Evolutionary conservation across 2,329 filamentous ascomycete genomes (phyloP), one percentile per base, ranked within the genome.

Genomic region (Microsporum audouinii): DNA sequence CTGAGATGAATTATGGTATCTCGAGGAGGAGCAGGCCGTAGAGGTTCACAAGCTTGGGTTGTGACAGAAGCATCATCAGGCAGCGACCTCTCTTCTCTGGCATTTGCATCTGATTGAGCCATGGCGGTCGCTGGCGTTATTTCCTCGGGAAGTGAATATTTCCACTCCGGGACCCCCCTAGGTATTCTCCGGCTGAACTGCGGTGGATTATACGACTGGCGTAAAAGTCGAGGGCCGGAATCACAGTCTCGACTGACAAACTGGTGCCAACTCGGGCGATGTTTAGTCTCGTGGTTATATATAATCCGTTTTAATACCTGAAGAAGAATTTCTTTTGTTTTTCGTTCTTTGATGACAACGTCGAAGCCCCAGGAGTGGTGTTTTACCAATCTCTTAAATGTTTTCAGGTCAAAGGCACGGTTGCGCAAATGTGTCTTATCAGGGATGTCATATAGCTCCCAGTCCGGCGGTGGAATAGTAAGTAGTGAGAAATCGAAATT

Each of bases 341-440:
- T 59, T 23, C 64, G 49, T 53, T 59, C 58, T 23, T 57, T 53
- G n/a, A 61, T 61, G 23, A 56, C 34, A 33, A 63, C 51, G 4
- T 58, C 36, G 41, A 64, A 58, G 3, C 65, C 65, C 63, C 65
- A 66, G 5, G 63, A 43, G 29, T 66, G 63, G 43, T 66, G 59
- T 2, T 59, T 55, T 4, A 65, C 43, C 5, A 66, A 39, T 17
- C 38, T 49, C 27, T 65, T 60, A 31, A 64, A 61, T 10, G 59
- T 59, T 5, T 55, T 14, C 3, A 61, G 27, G 34, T 61, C 56
- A n/a, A 65, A 58, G 7, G 36, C 57, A 3, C 60, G 43, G 17
- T 63, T 61, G 27, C 61, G 55, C 33, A 61, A 36, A 33, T 63
- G 63, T 45, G 63, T 61, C 33, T 61, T 56, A 59, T 64, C 63